Percentiles rank a stretch among this genome's conserved stretches.
phyloP scores from a whole-genome alignment of 2,329 filamentous ascomycete species.

The Penicillium sp. region DNA sequence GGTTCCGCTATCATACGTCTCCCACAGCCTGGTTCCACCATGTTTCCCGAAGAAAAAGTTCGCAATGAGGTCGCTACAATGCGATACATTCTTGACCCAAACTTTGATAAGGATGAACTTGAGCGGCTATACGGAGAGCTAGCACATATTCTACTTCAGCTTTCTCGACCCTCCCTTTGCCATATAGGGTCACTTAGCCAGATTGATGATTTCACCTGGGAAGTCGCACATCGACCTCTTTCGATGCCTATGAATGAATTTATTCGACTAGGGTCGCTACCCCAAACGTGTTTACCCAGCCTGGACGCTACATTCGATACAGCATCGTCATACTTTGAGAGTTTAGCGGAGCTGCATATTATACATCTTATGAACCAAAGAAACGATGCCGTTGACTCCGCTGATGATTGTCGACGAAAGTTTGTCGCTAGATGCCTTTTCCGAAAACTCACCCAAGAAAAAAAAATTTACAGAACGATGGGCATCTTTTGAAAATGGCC shows the following conservation, averaged over 20 bases:
- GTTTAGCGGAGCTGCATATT: neutral
- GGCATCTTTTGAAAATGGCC: neutral
- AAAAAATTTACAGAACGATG: neutral
- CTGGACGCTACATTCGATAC: neutral
- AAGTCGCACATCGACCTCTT: neutral
- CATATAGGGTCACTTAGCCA: neutral
- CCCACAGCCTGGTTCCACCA: constrained; percentile 15
- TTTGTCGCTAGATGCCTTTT: neutral
- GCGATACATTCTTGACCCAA: constrained; percentile 26
- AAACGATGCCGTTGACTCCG: neutral
- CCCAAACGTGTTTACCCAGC: neutral
- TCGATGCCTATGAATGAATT: neutral
- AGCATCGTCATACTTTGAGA: neutral
- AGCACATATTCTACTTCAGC: neutral
- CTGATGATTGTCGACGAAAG: neutral
- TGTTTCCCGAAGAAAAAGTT: constrained; percentile 38
- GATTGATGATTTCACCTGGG: neutral
- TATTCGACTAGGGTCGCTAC: neutral
- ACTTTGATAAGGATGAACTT: constrained; percentile 36
- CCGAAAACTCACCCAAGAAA: neutral
- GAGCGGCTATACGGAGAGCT: constrained; percentile 23
- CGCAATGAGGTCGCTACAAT: constrained; percentile 27
- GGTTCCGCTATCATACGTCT: constrained; percentile 9
- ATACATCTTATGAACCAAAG: neutral
- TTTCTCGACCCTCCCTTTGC: neutral